phyloP scores from a whole-genome alignment of 192 early-diverging fungal species.

The Fimicolochytrium jonesii region DNA sequence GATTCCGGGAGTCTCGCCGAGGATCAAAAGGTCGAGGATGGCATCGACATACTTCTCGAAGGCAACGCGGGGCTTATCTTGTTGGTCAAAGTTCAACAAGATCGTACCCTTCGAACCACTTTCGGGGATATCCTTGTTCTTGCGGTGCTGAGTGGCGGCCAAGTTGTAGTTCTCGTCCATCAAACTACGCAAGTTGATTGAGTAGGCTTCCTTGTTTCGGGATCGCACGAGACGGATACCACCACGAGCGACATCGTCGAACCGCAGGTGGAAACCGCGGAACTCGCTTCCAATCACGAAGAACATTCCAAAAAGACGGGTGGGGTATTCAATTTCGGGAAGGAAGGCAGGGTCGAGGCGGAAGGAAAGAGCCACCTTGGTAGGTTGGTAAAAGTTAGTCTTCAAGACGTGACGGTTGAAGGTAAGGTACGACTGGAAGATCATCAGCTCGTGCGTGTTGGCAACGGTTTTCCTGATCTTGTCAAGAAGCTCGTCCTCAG shows the following conservation, averaged over 20 bases:
- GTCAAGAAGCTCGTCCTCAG: constrained; percentile 78
- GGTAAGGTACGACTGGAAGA: constrained; percentile 86
- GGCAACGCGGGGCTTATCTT: constrained; percentile 89
- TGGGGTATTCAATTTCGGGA: constrained; percentile 91
- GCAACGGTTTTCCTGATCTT: constrained; percentile 86
- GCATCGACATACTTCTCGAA: constrained; percentile 99
- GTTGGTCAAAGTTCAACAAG: constrained; percentile 85
- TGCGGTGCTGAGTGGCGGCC: constrained; percentile 94
- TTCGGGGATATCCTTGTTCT: constrained; percentile 99
- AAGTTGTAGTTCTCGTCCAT: constrained; percentile 99
- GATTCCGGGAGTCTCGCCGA: constrained; percentile 91
- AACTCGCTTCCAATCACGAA: constrained; percentile 95
- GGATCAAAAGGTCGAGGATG: constrained; percentile 87
- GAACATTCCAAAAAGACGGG: constrained; percentile 89
- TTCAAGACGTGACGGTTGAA: constrained; percentile 98
- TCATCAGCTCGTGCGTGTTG: constrained; percentile 91
- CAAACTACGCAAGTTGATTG: constrained; percentile 92
- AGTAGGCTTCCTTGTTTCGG: constrained; percentile 93
- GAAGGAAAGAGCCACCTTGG: constrained; percentile 99
- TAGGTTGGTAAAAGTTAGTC: constrained; percentile 99
- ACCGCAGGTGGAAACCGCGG: constrained; percentile 98
- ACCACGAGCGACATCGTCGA: constrained; percentile 95
- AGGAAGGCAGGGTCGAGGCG: constrained; percentile 91
- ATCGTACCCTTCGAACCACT: constrained; percentile 99
- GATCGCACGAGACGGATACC: constrained; percentile 98